Percentiles rank a stretch among this genome's conserved stretches.
Evolutionary conservation across 208 protist species (phyloP).

Genomic region (Wallacemonas sp.): DNA sequence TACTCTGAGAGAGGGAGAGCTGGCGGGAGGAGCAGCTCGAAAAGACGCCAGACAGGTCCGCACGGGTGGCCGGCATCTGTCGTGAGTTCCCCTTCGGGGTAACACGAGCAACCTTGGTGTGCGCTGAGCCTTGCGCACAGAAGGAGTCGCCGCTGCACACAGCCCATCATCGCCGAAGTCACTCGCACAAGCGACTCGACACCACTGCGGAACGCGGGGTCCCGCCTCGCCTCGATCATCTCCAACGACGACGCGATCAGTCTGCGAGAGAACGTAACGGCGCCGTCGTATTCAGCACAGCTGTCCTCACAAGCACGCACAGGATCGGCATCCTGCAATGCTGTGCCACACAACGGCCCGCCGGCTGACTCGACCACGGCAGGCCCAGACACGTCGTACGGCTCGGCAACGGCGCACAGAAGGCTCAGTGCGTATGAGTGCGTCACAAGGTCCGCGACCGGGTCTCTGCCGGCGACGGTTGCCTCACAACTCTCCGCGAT

Average conservation of each 20-base stretch:
- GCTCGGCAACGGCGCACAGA: conserved; percentile 6
- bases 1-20: neutral
- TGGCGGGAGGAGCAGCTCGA: neutral
- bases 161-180: neutral
- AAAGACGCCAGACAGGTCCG: neutral
- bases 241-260: neutral
- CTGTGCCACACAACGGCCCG: too few species aligned
- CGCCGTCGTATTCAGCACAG: too few species aligned
- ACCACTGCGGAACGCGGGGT: conserved; percentile 1
- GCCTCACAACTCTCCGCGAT: conserved; percentile 9
- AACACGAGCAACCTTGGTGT: neutral
- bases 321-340: too few species aligned
- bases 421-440: conserved; percentile 28
- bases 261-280: too few species aligned
- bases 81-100: too few species aligned
- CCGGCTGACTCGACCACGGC: too few species aligned
- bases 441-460: conserved; percentile 6
- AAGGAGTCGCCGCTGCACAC: neutral
- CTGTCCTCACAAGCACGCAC: too few species aligned
- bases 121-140: neutral
- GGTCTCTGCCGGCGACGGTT: neutral
- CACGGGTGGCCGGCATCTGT: neutral
- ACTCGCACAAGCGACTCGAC: neutral
- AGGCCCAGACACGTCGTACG: neutral
- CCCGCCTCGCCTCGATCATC: neutral